Base-by-base conservation (phyloP, 768 basidiomycete genomes). In the Phanerochaete carnosa region DNA sequence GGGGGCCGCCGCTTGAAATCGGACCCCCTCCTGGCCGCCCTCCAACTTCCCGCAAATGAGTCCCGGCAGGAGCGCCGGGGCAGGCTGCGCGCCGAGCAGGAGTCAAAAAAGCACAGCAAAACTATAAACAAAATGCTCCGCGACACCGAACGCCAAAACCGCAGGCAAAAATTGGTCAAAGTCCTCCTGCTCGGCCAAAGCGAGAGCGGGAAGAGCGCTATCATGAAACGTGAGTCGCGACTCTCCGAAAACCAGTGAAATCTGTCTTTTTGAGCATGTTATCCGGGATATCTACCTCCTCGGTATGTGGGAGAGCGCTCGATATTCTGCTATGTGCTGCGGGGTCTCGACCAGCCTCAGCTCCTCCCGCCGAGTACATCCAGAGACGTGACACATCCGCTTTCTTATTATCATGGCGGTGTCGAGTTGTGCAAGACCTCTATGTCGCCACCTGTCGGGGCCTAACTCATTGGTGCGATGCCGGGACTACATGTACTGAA, bases 181-280 rank as follows among this genome's bases (percentile, higher is more conserved):
- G 83, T 94, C 55, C 77, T 94, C 57, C 79, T 94, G 62, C 84
- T 94, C 45, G 92, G 92, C 55, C 92, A 94, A 80, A 92, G 91
- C 62, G 91, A 93, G 80, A 92, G 89, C 68, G 92, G 91, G 43
- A 94, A 93, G 79, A 91, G 89, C 70, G 93, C 92, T 9, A 91
- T 90, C 7, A 79, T 93, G 67, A 92, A 92, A 77, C 91, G 91
- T 92, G 79, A 84, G 90, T 86, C 26, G 2, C 19, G 39, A 19
- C 11, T 23, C 9, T n/a, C 49, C 37, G 26, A 54, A 55, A 45
- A 4, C 16, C 39, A 43, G 11, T 43, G 19, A 12, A 12, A 52
- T 37, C n/a, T n/a, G n/a, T n/a, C n/a, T n/a, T n/a, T n/a, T n/a
- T n/a, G n/a, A n/a, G n/a, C n/a, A n/a, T n/a, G n/a, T n/a, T n/a